phyloP scores from a whole-genome alignment of 1,139 yeast genomes.

The Blastobotrys serpentis region DNA sequence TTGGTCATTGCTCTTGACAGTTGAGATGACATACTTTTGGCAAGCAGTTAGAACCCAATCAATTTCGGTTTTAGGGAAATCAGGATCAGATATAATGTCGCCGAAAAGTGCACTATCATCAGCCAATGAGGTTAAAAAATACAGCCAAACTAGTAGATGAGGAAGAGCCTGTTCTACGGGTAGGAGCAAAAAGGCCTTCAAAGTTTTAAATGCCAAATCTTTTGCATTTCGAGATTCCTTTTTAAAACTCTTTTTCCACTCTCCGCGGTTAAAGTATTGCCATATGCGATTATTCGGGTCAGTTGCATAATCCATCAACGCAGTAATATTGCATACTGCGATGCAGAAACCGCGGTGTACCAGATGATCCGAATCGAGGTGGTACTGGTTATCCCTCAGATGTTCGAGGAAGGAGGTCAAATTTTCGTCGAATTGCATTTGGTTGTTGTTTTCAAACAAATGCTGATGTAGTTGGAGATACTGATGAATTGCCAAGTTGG shows the following conservation, averaged over 20 bases:
- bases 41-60: neutral
- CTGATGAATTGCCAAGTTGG: constrained; percentile 21
- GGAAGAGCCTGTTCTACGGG: constrained; percentile 19
- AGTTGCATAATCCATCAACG: constrained; percentile 31
- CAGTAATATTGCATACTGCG: constrained; percentile 33
- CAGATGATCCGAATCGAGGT: constrained; percentile 12
- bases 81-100: constrained; percentile 15
- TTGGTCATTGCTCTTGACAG: neutral
- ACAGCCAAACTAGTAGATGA: constrained; percentile 30
- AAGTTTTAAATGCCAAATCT: neutral
- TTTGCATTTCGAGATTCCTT: neutral
- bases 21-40: neutral
- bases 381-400: neutral
- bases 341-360: constrained; percentile 27
- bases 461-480: constrained; percentile 27
- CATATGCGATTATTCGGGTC: constrained; percentile 16
- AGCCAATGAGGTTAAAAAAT: constrained; percentile 27
- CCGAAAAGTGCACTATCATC: constrained; percentile 19
- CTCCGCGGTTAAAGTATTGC: constrained; percentile 13
- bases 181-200: constrained; percentile 7
- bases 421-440: neutral
- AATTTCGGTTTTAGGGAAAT: constrained; percentile 21
- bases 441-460: constrained; percentile 2
- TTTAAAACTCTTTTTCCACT: neutral
- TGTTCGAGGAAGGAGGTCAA: neutral